Percentiles rank a stretch among this genome's conserved stretches.
These are phyloP conservation scores for Aspergillus haitiensis DNA, from an alignment of 495 filamentous ascomycete genomes.

Conservation along the genomic window DNA sequence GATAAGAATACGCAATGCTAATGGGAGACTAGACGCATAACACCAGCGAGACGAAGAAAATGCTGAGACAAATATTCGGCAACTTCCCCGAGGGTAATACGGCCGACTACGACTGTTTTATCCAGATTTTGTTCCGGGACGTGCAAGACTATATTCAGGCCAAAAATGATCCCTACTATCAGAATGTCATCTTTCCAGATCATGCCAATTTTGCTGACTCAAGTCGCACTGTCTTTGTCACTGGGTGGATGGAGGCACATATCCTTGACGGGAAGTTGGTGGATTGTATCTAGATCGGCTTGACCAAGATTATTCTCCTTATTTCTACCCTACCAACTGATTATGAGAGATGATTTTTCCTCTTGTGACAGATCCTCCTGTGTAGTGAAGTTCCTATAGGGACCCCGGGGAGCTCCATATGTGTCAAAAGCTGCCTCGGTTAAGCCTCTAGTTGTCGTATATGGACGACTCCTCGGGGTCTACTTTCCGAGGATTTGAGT, in stretches of 20 bases:
- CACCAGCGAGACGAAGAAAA: background rate
- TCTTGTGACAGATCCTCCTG: background rate
- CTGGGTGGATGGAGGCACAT: conserved; percentile 5
- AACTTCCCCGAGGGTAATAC: background rate
- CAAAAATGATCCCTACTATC: conserved; percentile 10
- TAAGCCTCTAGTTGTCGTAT: background rate
- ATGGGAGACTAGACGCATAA: conserved; percentile 4
- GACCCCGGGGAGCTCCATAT: background rate
- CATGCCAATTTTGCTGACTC: conserved; percentile 15
- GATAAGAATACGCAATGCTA: background rate
- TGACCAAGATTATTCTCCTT: too few species aligned
- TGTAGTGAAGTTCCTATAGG: background rate
- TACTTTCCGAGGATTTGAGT: background rate
- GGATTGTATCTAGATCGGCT: background rate
- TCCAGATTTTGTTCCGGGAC: conserved; percentile 11
- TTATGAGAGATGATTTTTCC: background rate
- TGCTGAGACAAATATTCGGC: conserved; percentile 3
- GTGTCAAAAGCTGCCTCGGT: background rate
- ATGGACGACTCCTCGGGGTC: background rate
- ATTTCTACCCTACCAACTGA: too few species aligned
- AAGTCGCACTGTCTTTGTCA: background rate
- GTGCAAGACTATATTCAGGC: conserved; percentile 12
- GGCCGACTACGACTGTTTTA: conserved; percentile 9
- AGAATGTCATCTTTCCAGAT: conserved; percentile 10
- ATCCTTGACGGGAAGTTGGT: background rate